Evolutionary conservation across 805 yeast species (phyloP), one percentile per base, ranked within the genome.

Genomic region (Ogataea trehaloabstinens): DNA sequence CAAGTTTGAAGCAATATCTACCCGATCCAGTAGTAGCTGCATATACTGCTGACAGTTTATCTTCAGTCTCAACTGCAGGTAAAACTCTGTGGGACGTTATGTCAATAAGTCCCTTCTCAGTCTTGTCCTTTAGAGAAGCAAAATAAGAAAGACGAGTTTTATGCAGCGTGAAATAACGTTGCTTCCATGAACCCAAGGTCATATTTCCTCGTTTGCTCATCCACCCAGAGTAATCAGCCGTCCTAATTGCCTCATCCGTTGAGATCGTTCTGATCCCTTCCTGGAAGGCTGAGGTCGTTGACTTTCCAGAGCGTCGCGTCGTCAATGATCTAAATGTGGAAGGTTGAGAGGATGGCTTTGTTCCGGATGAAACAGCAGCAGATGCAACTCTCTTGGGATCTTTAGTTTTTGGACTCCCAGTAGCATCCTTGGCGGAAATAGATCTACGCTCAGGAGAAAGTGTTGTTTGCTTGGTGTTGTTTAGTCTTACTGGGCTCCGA

Each of bases 21-120:
- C 98, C 98, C 31, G 85, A 82, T 6, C 97, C 96, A 3, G 95
- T 84, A 22, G 91, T 81, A 0, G 96, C 93, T 0, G 98, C 97
- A 61, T 86, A 86, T 33, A 91, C 64, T 0, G 96, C 86, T 27
- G 87, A 80, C 3, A 61, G 16, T 58, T 84, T 86, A 64, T 90
- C 97, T 51, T 87, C 95, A 11, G 72, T 64, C 42, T 83, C 90
- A 42, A 70, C 72, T 0, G 86, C 82, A 1, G 96, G 95, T 19
- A 88, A 67, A 1, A 91, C 98, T 49, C 86, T 76, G 63, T 93
- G 98, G 0, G 96, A 88, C 0, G 97, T 93, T 40, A 93, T 89
- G 62, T 93, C 99, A 46, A 93, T 93, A 38, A 93, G 67, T 0
- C 99, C 99, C 51, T 85, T 82, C 58, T 93, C 99, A 46, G 80